Conservation (phyloP, 1,284 basidiomycete species). For the Hymenochaete sp. region DNA sequence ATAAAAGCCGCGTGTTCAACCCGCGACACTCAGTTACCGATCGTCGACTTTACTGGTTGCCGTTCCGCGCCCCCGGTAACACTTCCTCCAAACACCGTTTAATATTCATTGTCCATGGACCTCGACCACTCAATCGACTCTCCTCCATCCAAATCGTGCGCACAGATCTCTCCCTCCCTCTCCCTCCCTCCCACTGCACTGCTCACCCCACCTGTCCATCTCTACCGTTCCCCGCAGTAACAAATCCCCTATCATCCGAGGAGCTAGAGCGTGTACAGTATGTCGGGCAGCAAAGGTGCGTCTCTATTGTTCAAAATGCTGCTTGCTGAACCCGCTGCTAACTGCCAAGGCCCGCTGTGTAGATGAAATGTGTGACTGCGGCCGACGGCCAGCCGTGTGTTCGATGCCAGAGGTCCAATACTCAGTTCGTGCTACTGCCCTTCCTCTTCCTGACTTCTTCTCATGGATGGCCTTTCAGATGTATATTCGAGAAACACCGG, state of each 20-base stretch:
- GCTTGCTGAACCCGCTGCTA: slow-evolving; percentile 11
- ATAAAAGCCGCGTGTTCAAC: slow-evolving; percentile 32
- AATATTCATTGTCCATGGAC: neutral
- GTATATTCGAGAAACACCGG: slow-evolving; percentile 77
- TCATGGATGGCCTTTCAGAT: slow-evolving; percentile 35
- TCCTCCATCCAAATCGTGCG: slow-evolving; percentile 10
- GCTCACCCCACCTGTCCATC: slow-evolving; percentile 10
- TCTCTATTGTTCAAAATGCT: slow-evolving; percentile 19
- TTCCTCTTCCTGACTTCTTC: slow-evolving; percentile 11
- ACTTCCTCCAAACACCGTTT: too few relatives aligned
- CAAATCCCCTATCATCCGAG: slow-evolving; percentile 55
- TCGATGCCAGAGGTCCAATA: slow-evolving; percentile 68
- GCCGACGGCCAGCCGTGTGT: slow-evolving; percentile 73
- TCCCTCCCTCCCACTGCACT: slow-evolving; percentile 10
- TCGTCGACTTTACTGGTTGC: slow-evolving; percentile 7
- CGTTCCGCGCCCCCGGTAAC: neutral
- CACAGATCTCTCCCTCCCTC: slow-evolving; percentile 15
- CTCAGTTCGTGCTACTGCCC: slow-evolving; percentile 41
- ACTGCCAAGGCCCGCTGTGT: slow-evolving; percentile 15
- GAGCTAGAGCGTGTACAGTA: slow-evolving; percentile 71
- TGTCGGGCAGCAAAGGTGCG: slow-evolving; percentile 72
- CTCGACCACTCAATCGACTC: neutral
- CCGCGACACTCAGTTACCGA: neutral
- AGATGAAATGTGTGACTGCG: slow-evolving; percentile 85
- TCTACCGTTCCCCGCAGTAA: slow-evolving; percentile 36